phyloP scores from a whole-genome alignment of 2,329 filamentous ascomycete genomes.

The Botrytis hyacinthi region DNA sequence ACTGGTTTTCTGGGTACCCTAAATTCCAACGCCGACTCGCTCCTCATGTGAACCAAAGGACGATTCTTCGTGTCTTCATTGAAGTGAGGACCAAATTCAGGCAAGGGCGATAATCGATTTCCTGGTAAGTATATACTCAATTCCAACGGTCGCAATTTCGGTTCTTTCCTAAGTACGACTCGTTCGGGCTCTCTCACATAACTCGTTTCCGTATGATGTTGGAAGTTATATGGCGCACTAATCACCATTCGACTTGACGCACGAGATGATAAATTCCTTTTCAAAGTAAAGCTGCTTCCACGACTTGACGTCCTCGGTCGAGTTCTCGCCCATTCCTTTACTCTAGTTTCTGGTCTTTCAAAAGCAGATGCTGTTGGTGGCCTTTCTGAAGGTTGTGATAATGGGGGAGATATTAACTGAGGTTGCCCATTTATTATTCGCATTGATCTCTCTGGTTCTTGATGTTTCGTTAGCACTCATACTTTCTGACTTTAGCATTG shows the following conservation, averaged over 20 bases:
- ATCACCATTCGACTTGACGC: conserved; percentile 30
- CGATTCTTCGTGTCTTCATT: conserved; percentile 26
- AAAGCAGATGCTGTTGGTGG: conserved; percentile 23
- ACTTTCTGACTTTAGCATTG: neutral
- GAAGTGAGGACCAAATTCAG: conserved; percentile 46
- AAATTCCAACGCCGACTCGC: conserved; percentile 35
- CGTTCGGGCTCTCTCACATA: conserved; percentile 32
- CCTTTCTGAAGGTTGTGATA: conserved; percentile 34
- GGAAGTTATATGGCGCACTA: conserved; percentile 21
- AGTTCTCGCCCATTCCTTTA: conserved; percentile 39
- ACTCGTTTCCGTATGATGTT: conserved; percentile 18
- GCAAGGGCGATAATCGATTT: conserved; percentile 54
- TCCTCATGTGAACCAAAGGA: conserved; percentile 31
- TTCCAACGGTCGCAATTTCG: conserved; percentile 53
- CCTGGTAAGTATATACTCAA: conserved; percentile 52
- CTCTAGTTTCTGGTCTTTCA: conserved; percentile 22
- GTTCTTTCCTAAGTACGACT: conserved; percentile 41
- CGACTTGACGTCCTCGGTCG: conserved; percentile 44
- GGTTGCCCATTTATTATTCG: conserved; percentile 43
- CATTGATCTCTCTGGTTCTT: conserved; percentile 39
- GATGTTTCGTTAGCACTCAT: conserved; percentile 27
- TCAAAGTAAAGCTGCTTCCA: conserved; percentile 47
- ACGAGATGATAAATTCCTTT: conserved; percentile 44
- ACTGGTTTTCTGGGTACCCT: conserved; percentile 37
- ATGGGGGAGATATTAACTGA: conserved; percentile 40